Evolutionary conservation across 306 rosid species (phyloP).

Genomic region (Vigna hirtella): DNA sequence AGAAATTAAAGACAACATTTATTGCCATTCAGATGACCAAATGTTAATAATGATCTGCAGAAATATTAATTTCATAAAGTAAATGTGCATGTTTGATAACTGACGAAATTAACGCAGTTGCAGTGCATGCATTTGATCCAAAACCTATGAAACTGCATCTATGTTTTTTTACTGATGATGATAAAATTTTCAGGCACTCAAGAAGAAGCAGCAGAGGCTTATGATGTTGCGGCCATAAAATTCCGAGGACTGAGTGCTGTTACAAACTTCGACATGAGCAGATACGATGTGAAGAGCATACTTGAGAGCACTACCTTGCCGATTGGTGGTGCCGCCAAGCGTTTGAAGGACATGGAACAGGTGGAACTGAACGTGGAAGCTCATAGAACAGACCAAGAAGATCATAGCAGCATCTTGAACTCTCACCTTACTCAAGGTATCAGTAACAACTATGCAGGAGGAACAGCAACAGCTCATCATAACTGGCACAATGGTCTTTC

Average conservation of each 20-base stretch:
- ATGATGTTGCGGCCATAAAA: conserved; percentile 92
- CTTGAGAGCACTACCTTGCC: conserved; percentile 83
- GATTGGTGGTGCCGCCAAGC: conserved; percentile 80
- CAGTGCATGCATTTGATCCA: background rate
- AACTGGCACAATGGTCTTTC: conserved; percentile 66
- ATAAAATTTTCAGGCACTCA: conserved; percentile 65
- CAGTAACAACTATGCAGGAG: conserved; percentile 26
- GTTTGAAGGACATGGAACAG: conserved; percentile 73
- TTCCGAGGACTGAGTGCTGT: conserved; percentile 91
- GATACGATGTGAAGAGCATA: conserved; percentile 86
- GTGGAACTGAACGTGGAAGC: conserved; percentile 45
- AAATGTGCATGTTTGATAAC: background rate
- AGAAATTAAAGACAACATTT: background rate
- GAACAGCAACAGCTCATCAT: background rate
- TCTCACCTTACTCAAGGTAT: conserved; percentile 53
- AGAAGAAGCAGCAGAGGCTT: conserved; percentile 98
- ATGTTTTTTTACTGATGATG: background rate
- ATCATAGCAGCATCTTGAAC: conserved; percentile 10
- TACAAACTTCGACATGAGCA: conserved; percentile 93
- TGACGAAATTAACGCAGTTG: background rate
- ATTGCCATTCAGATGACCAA: background rate
- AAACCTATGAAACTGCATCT: background rate
- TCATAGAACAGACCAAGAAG: conserved; percentile 39
- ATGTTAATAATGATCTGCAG: background rate
- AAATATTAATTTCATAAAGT: background rate